Evolutionary conservation across 2,329 filamentous ascomycete species (phyloP), one percentile per base, ranked within the genome.

Genomic region (Tolypocladium tundrense): DNA sequence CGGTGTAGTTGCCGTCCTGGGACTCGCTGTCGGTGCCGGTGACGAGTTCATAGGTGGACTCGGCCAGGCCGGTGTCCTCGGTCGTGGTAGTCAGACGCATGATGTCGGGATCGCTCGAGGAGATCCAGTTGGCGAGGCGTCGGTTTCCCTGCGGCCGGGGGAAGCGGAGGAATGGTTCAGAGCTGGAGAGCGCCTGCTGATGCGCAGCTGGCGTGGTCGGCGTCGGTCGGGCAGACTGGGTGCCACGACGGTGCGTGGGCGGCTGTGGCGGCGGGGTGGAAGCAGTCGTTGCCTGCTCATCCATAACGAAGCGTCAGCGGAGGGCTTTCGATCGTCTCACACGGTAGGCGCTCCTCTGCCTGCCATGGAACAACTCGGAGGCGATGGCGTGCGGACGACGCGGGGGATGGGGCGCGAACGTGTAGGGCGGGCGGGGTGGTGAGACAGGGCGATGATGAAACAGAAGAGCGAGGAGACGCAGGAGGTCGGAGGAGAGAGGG

Each of bases 111-210:
- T 80, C 77, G 65, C 81, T 84, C 56, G 76, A 78, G 8, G 80
- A 82, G 54, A 85, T 74, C 81, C 81, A 85, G 74, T 80, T 79
- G 64, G 81, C 81, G 45, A 85, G 78, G 54, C 76, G 73, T 57
- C 75, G 75, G 62, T 78, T 84, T 56, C 80, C 82, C 65, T 79
- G 75, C 0, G 82, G 82, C 50, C 73, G 75, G 57, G 82, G 82
- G 58, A 85, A 85, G 58, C 80, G 78, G 52, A 85, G 75, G 35
- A 74, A 75, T 5, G 80, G 79, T 56, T 79, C 74, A 50, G 80
- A 78, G 42, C 64, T 67, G 37, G 75, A 74, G 39, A 73, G 63
- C n/a, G 33, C 45, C 59, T 61, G 31, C 39, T 59, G 58, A 53
- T 64, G 53, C 55, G 62, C 42, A 60, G 43, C 13, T 55, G 43